phyloP scores from a whole-genome alignment of 2,329 filamentous ascomycete species.

The Massarina eburnea region DNA sequence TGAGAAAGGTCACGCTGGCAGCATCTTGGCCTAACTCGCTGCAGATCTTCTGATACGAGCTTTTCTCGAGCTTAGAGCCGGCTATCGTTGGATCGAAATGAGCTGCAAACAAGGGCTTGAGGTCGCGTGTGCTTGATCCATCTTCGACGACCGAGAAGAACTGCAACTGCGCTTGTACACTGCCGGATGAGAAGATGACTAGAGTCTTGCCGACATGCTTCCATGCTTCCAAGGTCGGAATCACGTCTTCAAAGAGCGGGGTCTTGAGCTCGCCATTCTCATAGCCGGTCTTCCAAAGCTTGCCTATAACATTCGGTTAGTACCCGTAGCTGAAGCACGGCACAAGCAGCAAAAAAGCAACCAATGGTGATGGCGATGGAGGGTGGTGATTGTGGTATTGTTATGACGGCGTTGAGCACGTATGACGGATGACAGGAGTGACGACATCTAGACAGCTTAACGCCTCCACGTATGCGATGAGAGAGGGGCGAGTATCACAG shows the following conservation, averaged over 20 bases:
- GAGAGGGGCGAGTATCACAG: conserved; percentile 29
- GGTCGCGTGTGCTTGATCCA: conserved; percentile 43
- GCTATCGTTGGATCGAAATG: conserved; percentile 79
- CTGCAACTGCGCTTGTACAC: conserved; percentile 77
- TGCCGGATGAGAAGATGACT: conserved; percentile 81
- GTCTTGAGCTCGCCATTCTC: conserved; percentile 68
- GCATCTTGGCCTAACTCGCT: conserved; percentile 48
- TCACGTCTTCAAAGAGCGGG: conserved; percentile 74
- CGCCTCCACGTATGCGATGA: conserved; percentile 16
- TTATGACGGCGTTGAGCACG: conserved; percentile 15
- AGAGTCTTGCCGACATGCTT: conserved; percentile 56
- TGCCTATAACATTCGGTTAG: conserved; percentile 49
- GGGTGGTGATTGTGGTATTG: conserved; percentile 12
- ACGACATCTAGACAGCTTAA: conserved; percentile 7
- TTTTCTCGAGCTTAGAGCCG: conserved; percentile 67
- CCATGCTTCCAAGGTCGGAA: conserved; percentile 64
- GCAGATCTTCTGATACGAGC: conserved; percentile 69
- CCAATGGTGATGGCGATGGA: conserved; percentile 11
- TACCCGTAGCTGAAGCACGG: conserved; percentile 10
- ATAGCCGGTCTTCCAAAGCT: conserved; percentile 77
- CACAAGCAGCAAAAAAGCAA: conserved; percentile 2
- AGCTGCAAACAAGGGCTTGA: conserved; percentile 39
- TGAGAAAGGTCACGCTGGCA: conserved; percentile 72
- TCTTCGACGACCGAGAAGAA: conserved; percentile 65
- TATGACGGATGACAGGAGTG: conserved; percentile 8